Evolutionary conservation across 2,329 filamentous ascomycete species (phyloP), one percentile per base, ranked within the genome.

Genomic region (Alternaria postmessia): DNA sequence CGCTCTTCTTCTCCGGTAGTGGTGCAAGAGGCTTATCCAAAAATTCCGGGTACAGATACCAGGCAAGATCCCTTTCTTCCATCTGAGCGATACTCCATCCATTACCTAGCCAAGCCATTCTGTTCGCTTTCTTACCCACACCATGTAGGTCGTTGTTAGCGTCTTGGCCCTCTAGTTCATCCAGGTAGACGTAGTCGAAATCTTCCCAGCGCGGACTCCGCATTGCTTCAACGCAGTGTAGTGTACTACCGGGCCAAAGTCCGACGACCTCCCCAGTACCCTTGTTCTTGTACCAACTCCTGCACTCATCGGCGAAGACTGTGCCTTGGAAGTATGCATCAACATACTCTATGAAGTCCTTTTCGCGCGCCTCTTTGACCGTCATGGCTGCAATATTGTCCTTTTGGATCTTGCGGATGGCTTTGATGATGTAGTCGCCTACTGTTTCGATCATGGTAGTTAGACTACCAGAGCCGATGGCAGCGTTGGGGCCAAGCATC

Each of bases 401-500:
- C 47, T 78, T 78, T 52, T 81, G 80, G 6, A 82, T 62, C 67
- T 81, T 81, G 51, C 80, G 75, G 34, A 81, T 71, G 9, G 71
- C 68, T 54, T 75, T 75, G 64, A 78, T 60, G 57, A 79, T 73
- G 65, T 81, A 81, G 65, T 79, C 76, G 60, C 75, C 77, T 0
- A 76, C 69, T 28, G 63, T 69, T 54, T 80, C 78, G 48, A 81
- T 81, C 78, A 81, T 81, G 64, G 70, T 77, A 12, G 79, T 81
- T 14, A 81, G 66, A 14, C 64, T 70, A 36, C 80, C 80, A 14
- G 77, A 72, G 36, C 79, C 78, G 51, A 81, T 79, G 20, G 78
- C 78, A 7, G 70, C 69, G 57, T 81, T 81, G 26, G 80, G 78
- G 3, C 80, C 79, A 3, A 81, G 73, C 77, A 81, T 80, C 51